Conservation (phyloP, 805 yeast species). For the Saccharomyces paradoxus region DNA sequence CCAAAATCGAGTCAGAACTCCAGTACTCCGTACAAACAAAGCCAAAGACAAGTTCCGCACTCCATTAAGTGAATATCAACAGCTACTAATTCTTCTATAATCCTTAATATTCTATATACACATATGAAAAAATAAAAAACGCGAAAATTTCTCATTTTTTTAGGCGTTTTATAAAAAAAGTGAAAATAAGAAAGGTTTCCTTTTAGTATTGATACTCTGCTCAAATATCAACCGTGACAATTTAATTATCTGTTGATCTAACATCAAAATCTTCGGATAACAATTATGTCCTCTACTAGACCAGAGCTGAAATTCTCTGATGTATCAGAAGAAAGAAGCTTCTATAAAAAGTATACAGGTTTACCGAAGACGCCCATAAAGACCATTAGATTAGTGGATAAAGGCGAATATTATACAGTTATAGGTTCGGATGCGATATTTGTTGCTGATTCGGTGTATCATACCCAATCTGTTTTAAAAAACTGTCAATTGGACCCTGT, state of each 20-base stretch:
- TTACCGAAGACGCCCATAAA: conserved; percentile 43
- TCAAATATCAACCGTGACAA: neutral
- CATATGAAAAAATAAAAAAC: neutral
- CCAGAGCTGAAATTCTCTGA: conserved; percentile 55
- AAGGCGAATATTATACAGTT: conserved; percentile 71
- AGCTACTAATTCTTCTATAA: neutral
- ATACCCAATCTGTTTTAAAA: conserved; percentile 75
- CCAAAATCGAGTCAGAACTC: neutral
- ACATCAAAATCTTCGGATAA: neutral
- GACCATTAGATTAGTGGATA: conserved; percentile 67
- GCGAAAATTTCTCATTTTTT: neutral
- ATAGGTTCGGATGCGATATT: conserved; percentile 69
- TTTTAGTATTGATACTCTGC: neutral
- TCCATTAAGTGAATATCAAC: neutral
- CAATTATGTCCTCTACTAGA: conserved; percentile 32
- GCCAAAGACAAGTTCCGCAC: neutral
- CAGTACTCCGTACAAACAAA: neutral
- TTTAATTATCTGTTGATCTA: neutral
- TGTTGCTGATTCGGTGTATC: conserved; percentile 78
- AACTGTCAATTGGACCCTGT: conserved; percentile 29
- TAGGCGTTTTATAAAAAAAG: neutral
- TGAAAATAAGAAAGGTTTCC: neutral
- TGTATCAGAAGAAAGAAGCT: conserved; percentile 40
- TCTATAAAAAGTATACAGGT: conserved; percentile 40
- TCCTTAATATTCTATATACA: neutral